phyloP scores from a whole-genome alignment of 305 asterid species.

The Ilex paraguariensis region DNA sequence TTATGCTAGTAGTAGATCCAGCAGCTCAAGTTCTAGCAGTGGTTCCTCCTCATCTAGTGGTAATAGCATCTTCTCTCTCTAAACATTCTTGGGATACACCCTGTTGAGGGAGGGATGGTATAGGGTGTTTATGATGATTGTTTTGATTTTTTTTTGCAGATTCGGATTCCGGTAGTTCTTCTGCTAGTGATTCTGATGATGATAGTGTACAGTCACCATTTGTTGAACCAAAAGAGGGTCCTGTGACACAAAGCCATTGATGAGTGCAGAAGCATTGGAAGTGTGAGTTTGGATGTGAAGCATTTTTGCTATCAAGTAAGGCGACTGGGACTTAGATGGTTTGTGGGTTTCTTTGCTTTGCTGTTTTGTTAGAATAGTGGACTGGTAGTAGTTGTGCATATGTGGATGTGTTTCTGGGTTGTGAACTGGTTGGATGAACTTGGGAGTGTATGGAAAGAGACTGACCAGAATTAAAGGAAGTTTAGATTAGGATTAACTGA shows the following conservation, averaged over 20 bases:
- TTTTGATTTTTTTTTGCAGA: constrained; percentile 12
- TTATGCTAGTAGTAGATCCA: constrained; percentile 14
- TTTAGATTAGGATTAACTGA: not conserved
- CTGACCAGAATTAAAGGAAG: not conserved
- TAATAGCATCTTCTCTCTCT: not conserved
- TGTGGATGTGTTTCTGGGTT: not conserved
- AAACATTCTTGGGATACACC: too few relatives aligned
- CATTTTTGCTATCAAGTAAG: not conserved
- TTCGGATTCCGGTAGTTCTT: constrained; percentile 24
- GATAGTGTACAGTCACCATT: constrained; percentile 27
- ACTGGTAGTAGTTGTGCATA: not conserved
- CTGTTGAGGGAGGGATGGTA: not conserved
- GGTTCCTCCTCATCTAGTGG: constrained; percentile 29
- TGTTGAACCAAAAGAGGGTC: constrained; percentile 16
- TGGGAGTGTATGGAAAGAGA: not conserved
- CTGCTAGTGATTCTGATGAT: constrained; percentile 30
- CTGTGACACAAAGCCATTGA: constrained; percentile 1
- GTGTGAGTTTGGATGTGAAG: not conserved
- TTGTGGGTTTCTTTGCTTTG: not conserved
- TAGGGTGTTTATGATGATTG: not conserved
- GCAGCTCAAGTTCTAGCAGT: constrained; percentile 27
- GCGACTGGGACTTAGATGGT: not conserved
- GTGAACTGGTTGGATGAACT: too few relatives aligned
- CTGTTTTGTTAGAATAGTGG: not conserved
- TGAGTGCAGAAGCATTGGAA: not conserved